Conservation (phyloP, 345 rosid species). For the Ceriops tagal region DNA sequence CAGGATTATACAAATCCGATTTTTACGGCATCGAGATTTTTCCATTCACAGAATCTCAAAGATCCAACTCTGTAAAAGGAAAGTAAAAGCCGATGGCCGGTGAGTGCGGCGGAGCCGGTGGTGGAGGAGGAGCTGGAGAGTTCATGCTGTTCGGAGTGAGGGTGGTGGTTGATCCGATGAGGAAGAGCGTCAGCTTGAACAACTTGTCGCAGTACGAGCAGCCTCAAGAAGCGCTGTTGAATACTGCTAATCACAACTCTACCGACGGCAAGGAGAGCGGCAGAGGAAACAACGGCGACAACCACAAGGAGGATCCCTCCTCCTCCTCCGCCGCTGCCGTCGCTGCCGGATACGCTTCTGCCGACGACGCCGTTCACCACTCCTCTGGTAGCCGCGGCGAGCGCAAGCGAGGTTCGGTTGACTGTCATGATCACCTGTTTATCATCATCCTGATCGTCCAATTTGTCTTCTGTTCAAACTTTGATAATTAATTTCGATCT, state of each 20-base stretch:
- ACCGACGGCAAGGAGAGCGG: slow-evolving; percentile 10
- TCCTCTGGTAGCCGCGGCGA: slow-evolving; percentile 46
- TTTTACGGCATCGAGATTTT: slow-evolving; percentile 22
- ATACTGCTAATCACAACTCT: slow-evolving; percentile 1
- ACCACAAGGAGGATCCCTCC: too few species aligned
- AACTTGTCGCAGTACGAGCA: slow-evolving; percentile 74
- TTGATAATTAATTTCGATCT: background rate
- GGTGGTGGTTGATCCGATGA: slow-evolving; percentile 86
- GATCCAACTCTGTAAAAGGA: too few species aligned
- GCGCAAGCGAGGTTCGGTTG: slow-evolving; percentile 71
- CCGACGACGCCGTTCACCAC: slow-evolving; percentile 68
- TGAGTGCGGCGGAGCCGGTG: slow-evolving; percentile 30
- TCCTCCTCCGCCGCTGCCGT: slow-evolving; percentile 15
- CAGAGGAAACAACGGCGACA: slow-evolving; percentile 11
- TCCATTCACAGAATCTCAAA: background rate
- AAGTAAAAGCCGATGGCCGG: slow-evolving; percentile 14
- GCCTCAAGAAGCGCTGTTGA: slow-evolving; percentile 24
- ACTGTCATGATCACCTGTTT: too few species aligned
- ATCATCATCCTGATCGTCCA: background rate
- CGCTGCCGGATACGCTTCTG: slow-evolving; percentile 64
- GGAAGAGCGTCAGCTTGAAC: slow-evolving; percentile 87
- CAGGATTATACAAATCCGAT: background rate
- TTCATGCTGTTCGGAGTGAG: slow-evolving; percentile 88
- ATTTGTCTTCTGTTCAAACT: slow-evolving; percentile 7
- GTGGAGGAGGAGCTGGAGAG: slow-evolving; percentile 38